Conservation (phyloP, 179 eudicot genomes). For the Beta macrorhiza region DNA sequence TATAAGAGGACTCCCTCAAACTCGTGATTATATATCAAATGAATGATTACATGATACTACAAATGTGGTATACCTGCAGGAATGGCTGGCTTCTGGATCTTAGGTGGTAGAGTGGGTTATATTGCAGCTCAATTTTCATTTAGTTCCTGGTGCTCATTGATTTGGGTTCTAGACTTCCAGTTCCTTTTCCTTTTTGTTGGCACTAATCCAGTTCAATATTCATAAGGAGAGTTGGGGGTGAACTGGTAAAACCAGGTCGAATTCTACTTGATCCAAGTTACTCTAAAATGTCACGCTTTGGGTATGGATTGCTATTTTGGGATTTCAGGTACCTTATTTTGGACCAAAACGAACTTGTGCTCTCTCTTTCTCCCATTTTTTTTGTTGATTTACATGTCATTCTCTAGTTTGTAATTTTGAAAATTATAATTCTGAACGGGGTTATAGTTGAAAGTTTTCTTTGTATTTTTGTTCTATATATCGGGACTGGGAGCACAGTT, state of each 20-base stretch:
- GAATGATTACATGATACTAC: not conserved
- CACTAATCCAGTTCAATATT: conserved; percentile 1
- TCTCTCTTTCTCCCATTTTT: not conserved
- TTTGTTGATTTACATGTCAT: not conserved
- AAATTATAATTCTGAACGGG: not conserved
- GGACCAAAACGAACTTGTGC: not conserved
- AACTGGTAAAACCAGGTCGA: conserved; percentile 1
- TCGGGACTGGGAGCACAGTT: no score
- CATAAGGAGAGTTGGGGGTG: not conserved
- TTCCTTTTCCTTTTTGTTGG: not conserved
- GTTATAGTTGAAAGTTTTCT: not conserved
- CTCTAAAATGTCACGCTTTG: not conserved
- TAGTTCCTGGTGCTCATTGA: not conserved
- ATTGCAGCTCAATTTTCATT: not conserved
- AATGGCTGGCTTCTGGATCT: not conserved
- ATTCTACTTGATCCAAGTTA: not conserved
- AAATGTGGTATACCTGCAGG: conserved; percentile 9
- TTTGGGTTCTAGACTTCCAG: conserved; percentile 3
- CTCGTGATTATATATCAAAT: not conserved
- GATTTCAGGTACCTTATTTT: not conserved
- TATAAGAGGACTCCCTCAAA: not conserved
- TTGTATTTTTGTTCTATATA: not conserved
- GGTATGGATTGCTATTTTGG: not conserved
- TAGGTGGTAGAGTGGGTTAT: conserved; percentile 1
- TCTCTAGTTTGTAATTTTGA: not conserved